Conservation (phyloP, 2,329 filamentous ascomycete species). For the Eurotiales sp. region DNA sequence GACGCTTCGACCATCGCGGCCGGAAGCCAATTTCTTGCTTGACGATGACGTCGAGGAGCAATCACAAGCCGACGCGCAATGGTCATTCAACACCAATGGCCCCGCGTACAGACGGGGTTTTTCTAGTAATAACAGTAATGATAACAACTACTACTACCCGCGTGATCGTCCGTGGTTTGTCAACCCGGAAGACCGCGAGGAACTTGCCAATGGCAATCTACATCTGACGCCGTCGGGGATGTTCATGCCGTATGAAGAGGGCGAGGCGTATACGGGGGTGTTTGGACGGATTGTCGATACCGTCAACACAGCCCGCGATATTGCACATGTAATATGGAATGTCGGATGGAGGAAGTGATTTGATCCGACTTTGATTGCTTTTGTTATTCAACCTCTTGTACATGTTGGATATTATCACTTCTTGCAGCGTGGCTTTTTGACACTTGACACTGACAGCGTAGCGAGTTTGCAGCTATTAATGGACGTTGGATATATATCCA, state of each 20-base stretch:
- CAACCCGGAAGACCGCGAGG: constrained; percentile 47
- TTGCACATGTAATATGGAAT: constrained; percentile 65
- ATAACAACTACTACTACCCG: constrained; percentile 11
- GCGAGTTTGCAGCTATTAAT: no score
- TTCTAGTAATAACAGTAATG: neutral
- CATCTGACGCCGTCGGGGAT: constrained; percentile 79
- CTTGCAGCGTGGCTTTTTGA: no score
- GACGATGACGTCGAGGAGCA: constrained; percentile 56
- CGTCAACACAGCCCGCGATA: constrained; percentile 61
- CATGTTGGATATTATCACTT: no score
- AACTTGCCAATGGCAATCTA: constrained; percentile 58
- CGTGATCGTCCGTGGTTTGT: constrained; percentile 31
- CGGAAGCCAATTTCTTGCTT: constrained; percentile 63
- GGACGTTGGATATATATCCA: no score
- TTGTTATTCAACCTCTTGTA: neutral
- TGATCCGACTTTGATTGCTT: no score
- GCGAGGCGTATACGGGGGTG: constrained; percentile 63
- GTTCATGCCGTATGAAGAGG: constrained; percentile 84
- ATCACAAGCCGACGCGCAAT: constrained; percentile 36
- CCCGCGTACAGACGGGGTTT: neutral
- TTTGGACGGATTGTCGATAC: constrained; percentile 79
- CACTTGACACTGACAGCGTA: no score
- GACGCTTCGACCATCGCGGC: constrained; percentile 68
- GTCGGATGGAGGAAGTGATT: constrained; percentile 59
- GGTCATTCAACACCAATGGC: constrained; percentile 33